Percentiles rank a stretch among this genome's conserved stretches.
phyloP scores from a whole-genome alignment of 179 eudicot species.

The Corrigiola litoralis region DNA sequence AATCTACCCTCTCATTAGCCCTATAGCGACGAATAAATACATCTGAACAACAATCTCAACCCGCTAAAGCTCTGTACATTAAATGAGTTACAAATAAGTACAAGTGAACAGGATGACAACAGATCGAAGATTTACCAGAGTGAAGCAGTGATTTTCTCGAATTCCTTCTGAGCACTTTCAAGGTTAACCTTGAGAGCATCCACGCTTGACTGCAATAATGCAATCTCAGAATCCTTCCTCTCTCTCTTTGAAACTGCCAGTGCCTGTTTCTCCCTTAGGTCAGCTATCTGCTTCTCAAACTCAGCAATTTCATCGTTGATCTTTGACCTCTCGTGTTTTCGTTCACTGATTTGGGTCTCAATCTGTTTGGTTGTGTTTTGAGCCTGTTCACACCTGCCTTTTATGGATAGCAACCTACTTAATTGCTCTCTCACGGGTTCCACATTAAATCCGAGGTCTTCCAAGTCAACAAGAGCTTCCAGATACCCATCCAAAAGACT shows the following conservation, averaged over 20 bases:
- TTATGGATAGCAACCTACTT: conserved; percentile 33
- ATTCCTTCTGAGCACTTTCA: conserved; percentile 31
- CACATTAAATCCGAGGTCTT: conserved; percentile 65
- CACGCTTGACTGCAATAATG: conserved; percentile 25
- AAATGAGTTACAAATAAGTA: conserved; percentile 6
- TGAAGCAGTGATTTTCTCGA: conserved; percentile 37
- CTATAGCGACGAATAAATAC: conserved; percentile 14
- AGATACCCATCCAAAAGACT: conserved; percentile 50
- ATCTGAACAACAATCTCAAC: conserved; percentile 2
- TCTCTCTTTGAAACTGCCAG: conserved; percentile 33
- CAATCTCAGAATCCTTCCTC: conserved; percentile 38
- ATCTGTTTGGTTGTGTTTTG: conserved; percentile 23
- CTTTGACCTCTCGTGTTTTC: conserved; percentile 21
- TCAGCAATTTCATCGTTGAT: conserved; percentile 40
- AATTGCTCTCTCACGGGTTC: conserved; percentile 38
- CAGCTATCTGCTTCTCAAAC: conserved; percentile 41
- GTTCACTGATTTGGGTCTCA: conserved; percentile 32
- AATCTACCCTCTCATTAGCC: conserved; percentile 14
- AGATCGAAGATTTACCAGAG: conserved; percentile 22
- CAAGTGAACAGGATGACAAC: neutral
- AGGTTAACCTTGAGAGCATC: conserved; percentile 22
- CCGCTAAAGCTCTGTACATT: conserved; percentile 19
- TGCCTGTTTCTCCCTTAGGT: conserved; percentile 43
- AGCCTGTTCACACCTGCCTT: conserved; percentile 38
- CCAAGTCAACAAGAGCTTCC: conserved; percentile 65